Conservation (phyloP, 2,329 filamentous ascomycete species). For the Aspergillus fructus region DNA sequence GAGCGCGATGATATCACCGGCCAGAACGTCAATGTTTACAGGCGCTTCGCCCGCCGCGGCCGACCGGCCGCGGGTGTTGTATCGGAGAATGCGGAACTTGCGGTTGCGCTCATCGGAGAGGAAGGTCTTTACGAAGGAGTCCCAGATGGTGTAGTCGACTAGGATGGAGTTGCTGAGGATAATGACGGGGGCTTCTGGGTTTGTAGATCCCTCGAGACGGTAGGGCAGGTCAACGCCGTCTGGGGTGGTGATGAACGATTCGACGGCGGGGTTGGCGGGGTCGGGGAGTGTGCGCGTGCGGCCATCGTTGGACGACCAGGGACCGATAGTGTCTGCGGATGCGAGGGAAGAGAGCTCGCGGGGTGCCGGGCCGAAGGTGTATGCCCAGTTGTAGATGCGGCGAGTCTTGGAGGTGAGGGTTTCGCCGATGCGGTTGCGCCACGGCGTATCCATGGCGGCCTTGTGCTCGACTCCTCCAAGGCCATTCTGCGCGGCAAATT, state of each 20-base stretch:
- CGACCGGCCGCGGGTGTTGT: conserved; percentile 71
- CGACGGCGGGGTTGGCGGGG: conserved; percentile 53
- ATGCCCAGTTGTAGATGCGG: conserved; percentile 70
- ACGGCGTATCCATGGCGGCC: conserved; percentile 62
- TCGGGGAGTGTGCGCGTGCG: conserved; percentile 53
- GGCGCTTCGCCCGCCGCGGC: conserved; percentile 39
- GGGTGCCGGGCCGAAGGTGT: conserved; percentile 74
- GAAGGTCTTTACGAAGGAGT: conserved; percentile 66
- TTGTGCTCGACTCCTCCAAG: conserved; percentile 64
- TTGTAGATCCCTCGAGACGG: conserved; percentile 69
- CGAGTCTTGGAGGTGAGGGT: conserved; percentile 58
- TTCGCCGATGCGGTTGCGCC: conserved; percentile 59
- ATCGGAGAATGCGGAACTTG: conserved; percentile 70
- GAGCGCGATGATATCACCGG: conserved; percentile 65
- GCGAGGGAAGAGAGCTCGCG: conserved; percentile 63
- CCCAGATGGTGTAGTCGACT: conserved; percentile 78
- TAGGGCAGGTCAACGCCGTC: conserved; percentile 72
- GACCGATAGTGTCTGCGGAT: conserved; percentile 47
- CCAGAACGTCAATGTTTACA: conserved; percentile 64
- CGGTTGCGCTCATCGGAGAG: conserved; percentile 54
- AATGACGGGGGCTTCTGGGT: conserved; percentile 67
- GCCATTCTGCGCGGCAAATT: conserved; percentile 68
- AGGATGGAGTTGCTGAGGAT: conserved; percentile 80
- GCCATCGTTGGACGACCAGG: conserved; percentile 57
- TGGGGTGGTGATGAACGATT: conserved; percentile 65